phyloP scores from a whole-genome alignment of 352 stramenopile species.

The Pythium dissotocum region DNA sequence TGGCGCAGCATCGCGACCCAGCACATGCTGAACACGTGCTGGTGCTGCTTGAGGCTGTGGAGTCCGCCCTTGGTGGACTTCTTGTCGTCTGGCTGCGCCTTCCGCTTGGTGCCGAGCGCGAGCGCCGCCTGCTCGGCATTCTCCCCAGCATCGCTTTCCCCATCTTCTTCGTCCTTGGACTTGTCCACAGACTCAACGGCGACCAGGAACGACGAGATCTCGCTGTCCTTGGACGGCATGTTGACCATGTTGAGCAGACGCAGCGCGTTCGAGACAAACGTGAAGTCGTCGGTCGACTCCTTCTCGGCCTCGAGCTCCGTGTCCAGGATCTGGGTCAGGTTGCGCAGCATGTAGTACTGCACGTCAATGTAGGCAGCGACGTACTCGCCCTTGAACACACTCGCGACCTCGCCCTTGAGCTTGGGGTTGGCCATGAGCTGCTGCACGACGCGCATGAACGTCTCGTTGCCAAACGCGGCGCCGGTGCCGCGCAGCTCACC shows the following conservation, averaged over 20 bases:
- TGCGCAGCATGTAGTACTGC: slow-evolving; percentile 80
- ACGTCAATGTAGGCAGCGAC: slow-evolving; percentile 83
- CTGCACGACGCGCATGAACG: slow-evolving; percentile 77
- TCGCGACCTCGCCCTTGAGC: slow-evolving; percentile 79
- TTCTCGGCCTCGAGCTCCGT: slow-evolving; percentile 39
- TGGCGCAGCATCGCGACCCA: slow-evolving; percentile 83
- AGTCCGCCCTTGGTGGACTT: slow-evolving; percentile 43
- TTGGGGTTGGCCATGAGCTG: slow-evolving; percentile 63
- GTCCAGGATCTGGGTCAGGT: slow-evolving; percentile 35
- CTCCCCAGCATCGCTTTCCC: slow-evolving; percentile 43
- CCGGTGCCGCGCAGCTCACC: slow-evolving; percentile 43
- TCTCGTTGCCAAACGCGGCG: slow-evolving; percentile 78
- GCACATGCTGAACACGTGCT: slow-evolving; percentile 73
- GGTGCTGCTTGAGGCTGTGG: slow-evolving; percentile 71
- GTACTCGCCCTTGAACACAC: slow-evolving; percentile 87
- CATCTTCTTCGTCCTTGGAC: slow-evolving; percentile 45
- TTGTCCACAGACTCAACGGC: slow-evolving; percentile 50
- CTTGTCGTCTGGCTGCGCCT: slow-evolving; percentile 37
- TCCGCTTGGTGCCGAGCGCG: slow-evolving; percentile 49
- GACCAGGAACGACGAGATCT: slow-evolving; percentile 75
- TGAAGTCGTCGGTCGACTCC: slow-evolving; percentile 36
- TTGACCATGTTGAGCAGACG: slow-evolving; percentile 70
- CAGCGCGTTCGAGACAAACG: slow-evolving; percentile 67
- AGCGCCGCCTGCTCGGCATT: slow-evolving; percentile 29
- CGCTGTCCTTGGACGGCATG: slow-evolving; percentile 60